Evolutionary conservation across 768 basidiomycete genomes (phyloP), one percentile per base, ranked within the genome.

Genomic region (Xerocomellus intermedius): DNA sequence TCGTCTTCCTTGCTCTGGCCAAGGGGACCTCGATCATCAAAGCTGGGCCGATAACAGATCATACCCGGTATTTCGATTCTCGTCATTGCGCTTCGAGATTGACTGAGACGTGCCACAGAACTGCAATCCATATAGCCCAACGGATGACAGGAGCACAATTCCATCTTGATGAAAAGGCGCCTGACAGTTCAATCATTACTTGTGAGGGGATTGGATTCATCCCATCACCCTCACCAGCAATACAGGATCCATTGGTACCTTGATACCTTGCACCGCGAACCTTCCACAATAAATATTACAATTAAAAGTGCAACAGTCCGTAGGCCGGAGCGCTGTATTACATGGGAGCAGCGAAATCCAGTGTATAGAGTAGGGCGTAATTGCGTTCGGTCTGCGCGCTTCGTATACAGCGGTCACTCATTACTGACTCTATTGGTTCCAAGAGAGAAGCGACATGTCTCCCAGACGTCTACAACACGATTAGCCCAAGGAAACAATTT

Each of bases 361-460:
- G 35, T 63, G 54, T 17, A 53, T 69, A 67, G 46, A 48, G 47
- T 67, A 69, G 43, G 22, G 41, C 33, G 17, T 48, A 35, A 37
- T 14, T 36, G 53, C 36, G 14, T 51, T 39, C 48, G 42, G 17
- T 41, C 39, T 33, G 46, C 14, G 49, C 19, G 39, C 26, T 33
- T 56, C 47, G 8, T 36, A 42, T 46, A 59, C 47, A 57, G 48
- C 24, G 36, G 26, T 35, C 48, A 47, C 12, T 42, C 43, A 14
- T 12, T 26, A 47, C 32, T 32, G 21, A 35, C 13, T 58, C 60
- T 71, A 75, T 64, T 83, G 82, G 62, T 92, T 92, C 90, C 91
- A 94, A 28, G 91, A 92, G 19, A 94, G 77, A 24, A 91, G 74
- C 0, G 86, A 81, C 91, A 93, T 93, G 69, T 94, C 91, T 22